These are phyloP conservation scores for Dendrothele bispora DNA, from an alignment of 768 basidiomycete species.

Conservation along the genomic window DNA sequence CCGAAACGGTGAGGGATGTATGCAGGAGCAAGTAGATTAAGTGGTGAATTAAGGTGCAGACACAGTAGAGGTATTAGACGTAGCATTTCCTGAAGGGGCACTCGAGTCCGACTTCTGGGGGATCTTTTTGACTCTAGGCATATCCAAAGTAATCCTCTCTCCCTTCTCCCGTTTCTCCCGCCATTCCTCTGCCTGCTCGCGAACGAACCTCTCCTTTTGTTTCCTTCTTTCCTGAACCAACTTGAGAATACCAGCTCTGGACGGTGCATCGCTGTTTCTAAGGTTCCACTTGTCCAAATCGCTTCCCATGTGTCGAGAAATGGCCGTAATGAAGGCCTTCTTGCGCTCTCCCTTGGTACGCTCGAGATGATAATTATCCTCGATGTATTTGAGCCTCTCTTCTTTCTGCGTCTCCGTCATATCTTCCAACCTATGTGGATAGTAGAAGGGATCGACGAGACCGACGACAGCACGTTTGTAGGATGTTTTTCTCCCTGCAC, in stretches of 20 bases:
- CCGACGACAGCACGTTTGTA: slow-evolving; percentile 95
- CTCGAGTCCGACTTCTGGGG: too few relatives aligned
- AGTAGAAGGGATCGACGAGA: slow-evolving; percentile 91
- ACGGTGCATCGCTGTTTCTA: background rate
- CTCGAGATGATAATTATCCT: slow-evolving; percentile 2
- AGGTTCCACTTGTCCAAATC: background rate
- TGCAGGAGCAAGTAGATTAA: too few relatives aligned
- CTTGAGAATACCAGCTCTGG: slow-evolving; percentile 3
- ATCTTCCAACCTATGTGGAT: slow-evolving; percentile 79
- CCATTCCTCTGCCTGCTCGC: background rate
- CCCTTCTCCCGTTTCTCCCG: background rate
- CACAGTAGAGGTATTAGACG: too few relatives aligned
- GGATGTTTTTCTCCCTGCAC: too few relatives aligned
- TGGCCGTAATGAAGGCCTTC: background rate
- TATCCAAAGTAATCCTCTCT: background rate
- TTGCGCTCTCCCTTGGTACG: background rate
- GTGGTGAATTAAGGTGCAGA: too few relatives aligned
- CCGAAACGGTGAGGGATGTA: too few relatives aligned
- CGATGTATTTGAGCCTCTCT: background rate
- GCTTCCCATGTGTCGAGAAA: background rate
- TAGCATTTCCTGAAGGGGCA: too few relatives aligned
- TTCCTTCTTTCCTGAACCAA: slow-evolving; percentile 5
- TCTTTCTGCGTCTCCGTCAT: slow-evolving; percentile 39
- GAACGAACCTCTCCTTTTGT: slow-evolving; percentile 1
- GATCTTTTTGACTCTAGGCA: too few relatives aligned